phyloP scores from a whole-genome alignment of 164 flowering plant species.

The Houttuynia cordata region DNA sequence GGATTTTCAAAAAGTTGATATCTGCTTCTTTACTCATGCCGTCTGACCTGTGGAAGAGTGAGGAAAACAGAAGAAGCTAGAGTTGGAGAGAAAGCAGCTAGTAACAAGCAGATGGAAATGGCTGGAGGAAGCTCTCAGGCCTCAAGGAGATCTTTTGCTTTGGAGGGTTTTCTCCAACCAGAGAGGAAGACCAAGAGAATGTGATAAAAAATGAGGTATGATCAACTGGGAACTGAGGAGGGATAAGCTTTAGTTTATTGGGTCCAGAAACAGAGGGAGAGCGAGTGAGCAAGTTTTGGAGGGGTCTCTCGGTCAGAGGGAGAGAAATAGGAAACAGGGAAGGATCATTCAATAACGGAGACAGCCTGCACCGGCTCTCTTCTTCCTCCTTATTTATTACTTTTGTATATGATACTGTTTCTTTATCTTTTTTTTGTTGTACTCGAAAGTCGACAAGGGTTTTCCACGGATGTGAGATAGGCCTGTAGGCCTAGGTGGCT shows the following conservation, averaged over 20 bases:
- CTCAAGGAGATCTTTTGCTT: background rate
- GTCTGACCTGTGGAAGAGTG: background rate
- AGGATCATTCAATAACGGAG: background rate
- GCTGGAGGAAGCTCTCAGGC: background rate
- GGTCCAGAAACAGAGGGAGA: background rate
- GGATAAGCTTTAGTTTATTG: slow-evolving; percentile 1
- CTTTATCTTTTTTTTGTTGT: background rate
- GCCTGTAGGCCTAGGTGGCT: background rate
- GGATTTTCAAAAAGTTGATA: slow-evolving; percentile 58
- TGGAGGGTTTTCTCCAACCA: background rate
- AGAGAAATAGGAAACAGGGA: background rate
- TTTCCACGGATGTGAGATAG: background rate
- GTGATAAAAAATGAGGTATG: too few species aligned
- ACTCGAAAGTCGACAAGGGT: background rate
- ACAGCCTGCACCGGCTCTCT: background rate
- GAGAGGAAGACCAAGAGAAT: background rate
- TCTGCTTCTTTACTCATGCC: slow-evolving; percentile 66
- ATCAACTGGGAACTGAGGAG: background rate
- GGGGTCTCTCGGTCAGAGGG: background rate
- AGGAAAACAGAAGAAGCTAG: background rate
- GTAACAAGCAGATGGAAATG: background rate
- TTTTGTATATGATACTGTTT: background rate
- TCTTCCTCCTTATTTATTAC: background rate
- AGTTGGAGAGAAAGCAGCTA: background rate
- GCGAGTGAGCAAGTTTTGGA: slow-evolving; percentile 1